phyloP scores from a whole-genome alignment of 306 rosid species.

The Styphnolobium japonicum region DNA sequence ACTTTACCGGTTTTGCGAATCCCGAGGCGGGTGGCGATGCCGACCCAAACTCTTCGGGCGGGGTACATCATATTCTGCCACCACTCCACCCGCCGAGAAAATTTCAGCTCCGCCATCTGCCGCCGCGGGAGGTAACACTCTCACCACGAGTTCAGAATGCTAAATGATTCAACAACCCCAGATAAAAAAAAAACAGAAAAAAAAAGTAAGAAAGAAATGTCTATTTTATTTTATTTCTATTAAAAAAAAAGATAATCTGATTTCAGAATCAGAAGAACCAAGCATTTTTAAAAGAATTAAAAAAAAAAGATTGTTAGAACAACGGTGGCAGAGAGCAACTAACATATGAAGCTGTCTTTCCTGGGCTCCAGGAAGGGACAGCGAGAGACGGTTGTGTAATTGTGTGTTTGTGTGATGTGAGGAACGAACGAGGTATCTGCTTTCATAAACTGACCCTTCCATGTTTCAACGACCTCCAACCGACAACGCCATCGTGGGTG shows the following conservation, averaged over 20 bases:
- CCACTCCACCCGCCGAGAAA: conserved; percentile 46
- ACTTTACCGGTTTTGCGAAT: conserved; percentile 52
- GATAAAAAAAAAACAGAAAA: too few relatives aligned
- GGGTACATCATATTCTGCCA: conserved; percentile 45
- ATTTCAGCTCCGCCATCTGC: conserved; percentile 24
- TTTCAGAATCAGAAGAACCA: background rate
- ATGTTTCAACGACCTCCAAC: conserved; percentile 11
- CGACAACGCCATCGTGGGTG: background rate
- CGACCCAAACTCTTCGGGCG: conserved; percentile 36
- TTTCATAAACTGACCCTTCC: background rate
- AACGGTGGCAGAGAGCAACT: background rate
- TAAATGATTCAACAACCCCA: background rate
- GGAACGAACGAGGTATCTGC: background rate
- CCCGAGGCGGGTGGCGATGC: conserved; percentile 45
- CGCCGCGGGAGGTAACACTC: background rate
- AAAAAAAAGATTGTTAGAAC: background rate
- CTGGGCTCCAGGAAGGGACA: background rate
- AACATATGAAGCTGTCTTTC: background rate
- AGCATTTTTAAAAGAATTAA: background rate
- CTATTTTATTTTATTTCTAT: background rate
- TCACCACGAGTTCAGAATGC: conserved; percentile 14
- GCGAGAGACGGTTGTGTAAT: background rate
- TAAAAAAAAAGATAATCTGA: background rate
- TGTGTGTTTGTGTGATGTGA: too few relatives aligned
- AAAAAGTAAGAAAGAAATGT: background rate